phyloP scores from a whole-genome alignment of 345 rosid species.

The Cardamine chenopodiifolia region DNA sequence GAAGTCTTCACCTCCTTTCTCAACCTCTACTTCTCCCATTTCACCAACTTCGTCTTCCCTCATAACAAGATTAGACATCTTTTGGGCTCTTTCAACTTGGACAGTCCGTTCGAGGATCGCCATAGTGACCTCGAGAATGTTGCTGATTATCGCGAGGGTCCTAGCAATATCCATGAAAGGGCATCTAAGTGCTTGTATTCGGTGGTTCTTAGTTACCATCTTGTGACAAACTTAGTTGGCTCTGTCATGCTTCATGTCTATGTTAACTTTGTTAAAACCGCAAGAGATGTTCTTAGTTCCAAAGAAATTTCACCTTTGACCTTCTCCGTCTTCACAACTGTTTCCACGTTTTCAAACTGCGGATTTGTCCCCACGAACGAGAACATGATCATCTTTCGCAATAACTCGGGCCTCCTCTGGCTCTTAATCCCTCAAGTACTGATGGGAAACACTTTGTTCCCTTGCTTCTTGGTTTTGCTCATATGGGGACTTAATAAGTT shows the following conservation, averaged over 20 bases:
- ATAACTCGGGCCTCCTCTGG: slow-evolving; percentile 58
- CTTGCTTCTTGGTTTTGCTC: slow-evolving; percentile 44
- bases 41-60: slow-evolving; percentile 23
- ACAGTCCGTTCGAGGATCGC: not conserved
- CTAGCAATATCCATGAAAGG: slow-evolving; percentile 4
- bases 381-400: slow-evolving; percentile 62
- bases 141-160: not conserved
- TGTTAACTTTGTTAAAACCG: slow-evolving; percentile 41
- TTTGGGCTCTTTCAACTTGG: not conserved
- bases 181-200: slow-evolving; percentile 44
- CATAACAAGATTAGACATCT: slow-evolving; percentile 20
- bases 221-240: slow-evolving; percentile 47
- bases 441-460: slow-evolving; percentile 63
- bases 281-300: slow-evolving; percentile 44
- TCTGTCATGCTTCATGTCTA: slow-evolving; percentile 44
- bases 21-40: slow-evolving; percentile 28
- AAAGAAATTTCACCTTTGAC: slow-evolving; percentile 47
- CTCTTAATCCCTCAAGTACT: slow-evolving; percentile 57
- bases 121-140: slow-evolving; percentile 8
- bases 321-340: slow-evolving; percentile 57
- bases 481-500: slow-evolving; percentile 50
- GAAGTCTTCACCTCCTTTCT: slow-evolving; percentile 68
- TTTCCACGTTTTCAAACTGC: slow-evolving; percentile 61
- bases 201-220: slow-evolving; percentile 53
- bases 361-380: slow-evolving; percentile 80